Conservation (phyloP, 1,139 yeast genomes). For the Spathaspora sp. region DNA sequence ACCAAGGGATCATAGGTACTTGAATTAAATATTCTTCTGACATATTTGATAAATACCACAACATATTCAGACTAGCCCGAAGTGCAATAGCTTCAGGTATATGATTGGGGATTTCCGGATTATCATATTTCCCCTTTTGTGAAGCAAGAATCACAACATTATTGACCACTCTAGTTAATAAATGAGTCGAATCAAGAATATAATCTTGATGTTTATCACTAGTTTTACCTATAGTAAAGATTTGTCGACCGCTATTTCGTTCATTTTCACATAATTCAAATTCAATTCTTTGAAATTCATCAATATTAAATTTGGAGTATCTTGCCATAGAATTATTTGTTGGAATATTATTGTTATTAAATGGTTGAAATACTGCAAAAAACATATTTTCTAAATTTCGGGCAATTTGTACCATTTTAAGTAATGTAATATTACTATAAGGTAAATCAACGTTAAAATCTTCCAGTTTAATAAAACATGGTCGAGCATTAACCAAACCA, state of each 20-base stretch:
- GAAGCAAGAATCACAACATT: constrained; percentile 26
- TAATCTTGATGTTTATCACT: constrained; percentile 12
- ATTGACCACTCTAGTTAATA: constrained; percentile 26
- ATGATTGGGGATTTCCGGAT: constrained; percentile 21
- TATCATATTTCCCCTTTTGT: constrained; percentile 29
- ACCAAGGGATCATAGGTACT: constrained; percentile 31
- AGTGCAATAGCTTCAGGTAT: constrained; percentile 24
- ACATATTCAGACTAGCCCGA: constrained; percentile 26
- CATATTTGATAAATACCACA: constrained; percentile 24
- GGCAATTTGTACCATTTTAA: constrained; percentile 29
- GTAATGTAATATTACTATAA: constrained; percentile 22
- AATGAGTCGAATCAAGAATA: constrained; percentile 20
- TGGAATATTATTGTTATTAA: constrained; percentile 15
- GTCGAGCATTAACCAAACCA: constrained; percentile 26
- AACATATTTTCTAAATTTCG: constrained; percentile 26
- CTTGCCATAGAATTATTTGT: constrained; percentile 15
- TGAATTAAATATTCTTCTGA: constrained; percentile 20
- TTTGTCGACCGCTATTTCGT: constrained; percentile 3
- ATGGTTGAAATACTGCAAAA: constrained; percentile 26
- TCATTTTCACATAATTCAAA: constrained; percentile 28
- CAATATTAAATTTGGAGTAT: constrained; percentile 22
- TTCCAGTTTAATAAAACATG: constrained; percentile 25
- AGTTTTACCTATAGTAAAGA: constrained; percentile 2
- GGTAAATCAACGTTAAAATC: constrained; percentile 37
- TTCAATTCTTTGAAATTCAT: constrained; percentile 26